Percentiles rank a stretch among this genome's conserved stretches.
phyloP scores from a whole-genome alignment of 371 early-diverging fungal genomes.

The Mortierella sp. region DNA sequence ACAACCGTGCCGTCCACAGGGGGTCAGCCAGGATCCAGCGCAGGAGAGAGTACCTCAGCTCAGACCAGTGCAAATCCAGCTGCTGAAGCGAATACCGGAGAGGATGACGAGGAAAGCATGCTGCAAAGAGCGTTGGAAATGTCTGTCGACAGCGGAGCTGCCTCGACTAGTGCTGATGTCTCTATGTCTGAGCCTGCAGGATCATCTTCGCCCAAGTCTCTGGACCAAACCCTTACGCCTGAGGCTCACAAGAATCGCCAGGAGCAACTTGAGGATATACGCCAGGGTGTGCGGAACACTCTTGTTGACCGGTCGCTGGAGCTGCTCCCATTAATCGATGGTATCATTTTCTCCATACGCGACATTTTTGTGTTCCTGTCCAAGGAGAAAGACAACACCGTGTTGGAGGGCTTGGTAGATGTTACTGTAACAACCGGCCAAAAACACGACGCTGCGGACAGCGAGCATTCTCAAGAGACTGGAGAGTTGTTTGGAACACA shows the following conservation, averaged over 20 bases:
- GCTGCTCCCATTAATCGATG: slow-evolving; percentile 75
- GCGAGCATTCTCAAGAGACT: slow-evolving; percentile 21
- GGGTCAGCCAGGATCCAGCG: slow-evolving; percentile 18
- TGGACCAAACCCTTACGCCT: slow-evolving; percentile 27
- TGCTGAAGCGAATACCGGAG: background rate
- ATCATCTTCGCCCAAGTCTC: slow-evolving; percentile 4
- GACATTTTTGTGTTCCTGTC: slow-evolving; percentile 71
- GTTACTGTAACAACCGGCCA: slow-evolving; percentile 15
- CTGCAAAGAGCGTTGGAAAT: slow-evolving; percentile 54
- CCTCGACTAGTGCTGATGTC: slow-evolving; percentile 18
- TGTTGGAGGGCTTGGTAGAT: slow-evolving; percentile 62
- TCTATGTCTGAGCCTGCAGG: slow-evolving; percentile 12
- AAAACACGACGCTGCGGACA: slow-evolving; percentile 2
- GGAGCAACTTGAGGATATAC: slow-evolving; percentile 61
- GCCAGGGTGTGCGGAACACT: slow-evolving; percentile 64
- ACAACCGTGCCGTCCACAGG: background rate
- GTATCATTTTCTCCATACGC: slow-evolving; percentile 78
- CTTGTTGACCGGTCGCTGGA: slow-evolving; percentile 68
- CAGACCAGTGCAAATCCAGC: background rate
- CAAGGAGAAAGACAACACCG: slow-evolving; percentile 61
- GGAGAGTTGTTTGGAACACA: slow-evolving; percentile 61
- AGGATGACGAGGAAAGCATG: slow-evolving; percentile 32
- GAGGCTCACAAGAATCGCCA: slow-evolving; percentile 53
- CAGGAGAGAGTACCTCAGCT: slow-evolving; percentile 3
- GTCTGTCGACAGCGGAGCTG: slow-evolving; percentile 23